Conservation (phyloP, 306 rosid species). For the Cyamopsis tetragonoloba region DNA sequence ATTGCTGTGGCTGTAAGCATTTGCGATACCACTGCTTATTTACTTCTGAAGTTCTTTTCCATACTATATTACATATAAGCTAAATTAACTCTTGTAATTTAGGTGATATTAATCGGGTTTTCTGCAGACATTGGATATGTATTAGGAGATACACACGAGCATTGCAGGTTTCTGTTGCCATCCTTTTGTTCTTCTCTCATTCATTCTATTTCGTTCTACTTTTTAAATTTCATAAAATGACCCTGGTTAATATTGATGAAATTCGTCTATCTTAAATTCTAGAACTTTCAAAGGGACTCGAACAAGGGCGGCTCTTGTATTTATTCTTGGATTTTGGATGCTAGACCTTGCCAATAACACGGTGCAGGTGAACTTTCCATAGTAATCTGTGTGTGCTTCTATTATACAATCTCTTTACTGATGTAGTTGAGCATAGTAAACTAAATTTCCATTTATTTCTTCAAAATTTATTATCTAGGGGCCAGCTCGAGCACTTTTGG, state of each 20-base stretch:
- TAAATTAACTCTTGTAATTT: constrained; percentile 46
- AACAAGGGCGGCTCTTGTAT: constrained; percentile 78
- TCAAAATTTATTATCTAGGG: constrained; percentile 57
- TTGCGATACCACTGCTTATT: constrained; percentile 14
- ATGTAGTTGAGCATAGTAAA: not conserved
- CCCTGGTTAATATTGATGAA: constrained; percentile 14
- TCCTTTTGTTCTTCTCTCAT: constrained; percentile 29
- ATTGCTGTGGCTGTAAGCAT: constrained; percentile 75
- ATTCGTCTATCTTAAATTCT: constrained; percentile 33
- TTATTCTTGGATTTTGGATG: constrained; percentile 96
- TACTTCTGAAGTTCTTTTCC: not conserved
- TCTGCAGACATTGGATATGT: constrained; percentile 95
- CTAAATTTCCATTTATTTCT: constrained; percentile 16
- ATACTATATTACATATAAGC: constrained; percentile 21
- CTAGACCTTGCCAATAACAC: constrained; percentile 99
- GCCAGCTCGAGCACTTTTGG: constrained; percentile 99
- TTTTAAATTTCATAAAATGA: constrained; percentile 1
- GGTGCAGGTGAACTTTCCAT: constrained; percentile 67
- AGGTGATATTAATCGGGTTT: constrained; percentile 93
- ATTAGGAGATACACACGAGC: constrained; percentile 82
- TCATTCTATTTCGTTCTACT: not conserved
- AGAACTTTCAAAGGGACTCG: constrained; percentile 90
- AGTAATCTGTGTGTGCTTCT: constrained; percentile 11
- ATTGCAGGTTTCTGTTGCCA: constrained; percentile 77
- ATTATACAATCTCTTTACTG: not conserved